Conservation (phyloP, 169 alveolate genomes). For the Cryptosporidium baileyi region DNA sequence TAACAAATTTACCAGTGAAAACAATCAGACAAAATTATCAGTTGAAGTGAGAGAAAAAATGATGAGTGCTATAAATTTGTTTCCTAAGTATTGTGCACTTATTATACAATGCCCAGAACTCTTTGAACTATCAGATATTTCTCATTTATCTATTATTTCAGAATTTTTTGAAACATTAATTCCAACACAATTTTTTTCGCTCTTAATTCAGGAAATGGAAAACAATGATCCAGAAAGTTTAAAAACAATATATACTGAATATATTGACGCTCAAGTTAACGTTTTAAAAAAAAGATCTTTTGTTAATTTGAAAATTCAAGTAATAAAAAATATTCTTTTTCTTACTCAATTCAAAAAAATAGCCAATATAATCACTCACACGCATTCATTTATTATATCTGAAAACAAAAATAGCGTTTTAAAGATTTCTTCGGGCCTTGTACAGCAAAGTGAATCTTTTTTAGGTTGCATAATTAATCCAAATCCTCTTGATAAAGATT, state of each 20-base stretch:
- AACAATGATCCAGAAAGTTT: conserved; percentile 4
- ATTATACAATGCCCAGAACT: conserved; percentile 66
- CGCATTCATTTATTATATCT: conserved; percentile 2
- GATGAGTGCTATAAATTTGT: not conserved
- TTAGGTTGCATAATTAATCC: conserved; percentile 72
- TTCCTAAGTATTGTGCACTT: conserved; percentile 61
- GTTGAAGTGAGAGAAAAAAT: conserved; percentile 14
- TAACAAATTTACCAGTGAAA: conserved; percentile 30
- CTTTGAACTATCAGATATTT: conserved; percentile 6
- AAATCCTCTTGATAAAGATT: conserved; percentile 73
- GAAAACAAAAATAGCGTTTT: not conserved
- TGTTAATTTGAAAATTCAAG: not conserved
- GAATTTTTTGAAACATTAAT: conserved; percentile 15
- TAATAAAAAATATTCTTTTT: conserved; percentile 25
- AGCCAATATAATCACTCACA: not conserved
- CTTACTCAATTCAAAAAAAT: conserved; percentile 32
- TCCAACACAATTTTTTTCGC: conserved; percentile 8
- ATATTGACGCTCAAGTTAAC: not conserved
- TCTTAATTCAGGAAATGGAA: conserved; percentile 16
- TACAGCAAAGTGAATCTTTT: conserved; percentile 27
- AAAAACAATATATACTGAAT: not conserved
- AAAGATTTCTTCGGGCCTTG: conserved; percentile 8
- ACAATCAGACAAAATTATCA: not conserved
- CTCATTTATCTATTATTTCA: not conserved
- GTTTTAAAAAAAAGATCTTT: conserved; percentile 9